Conservation (phyloP, 257 asterid genomes). For the Apocynum venetum region DNA sequence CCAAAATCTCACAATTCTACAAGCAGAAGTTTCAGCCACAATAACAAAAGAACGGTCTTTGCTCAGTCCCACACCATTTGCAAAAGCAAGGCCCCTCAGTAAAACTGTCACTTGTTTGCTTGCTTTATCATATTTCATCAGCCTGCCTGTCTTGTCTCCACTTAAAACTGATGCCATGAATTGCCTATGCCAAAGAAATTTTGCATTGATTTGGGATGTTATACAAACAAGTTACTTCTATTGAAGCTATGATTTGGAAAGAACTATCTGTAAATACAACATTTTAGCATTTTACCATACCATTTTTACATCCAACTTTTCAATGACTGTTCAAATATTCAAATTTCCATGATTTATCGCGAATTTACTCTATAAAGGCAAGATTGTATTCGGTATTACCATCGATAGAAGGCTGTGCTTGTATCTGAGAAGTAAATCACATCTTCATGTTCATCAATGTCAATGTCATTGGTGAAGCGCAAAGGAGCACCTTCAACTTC, state of each 20-base stretch:
- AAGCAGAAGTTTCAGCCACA: conserved; percentile 42
- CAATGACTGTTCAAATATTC: neutral
- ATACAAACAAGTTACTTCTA: neutral
- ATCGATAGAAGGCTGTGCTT: conserved; percentile 50
- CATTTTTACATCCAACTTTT: too few relatives aligned
- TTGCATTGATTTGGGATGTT: neutral
- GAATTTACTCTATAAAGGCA: neutral
- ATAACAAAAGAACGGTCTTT: conserved; percentile 43
- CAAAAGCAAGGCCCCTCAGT: conserved; percentile 50
- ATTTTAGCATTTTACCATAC: too few relatives aligned
- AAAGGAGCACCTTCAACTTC: conserved; percentile 51
- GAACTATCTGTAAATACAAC: neutral
- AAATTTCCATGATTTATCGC: neutral
- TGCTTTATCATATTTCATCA: conserved; percentile 51
- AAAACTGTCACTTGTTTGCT: conserved; percentile 46
- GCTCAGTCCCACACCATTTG: conserved; percentile 74
- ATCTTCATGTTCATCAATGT: conserved; percentile 53
- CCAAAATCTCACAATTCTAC: conserved; percentile 41
- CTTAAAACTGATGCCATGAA: conserved; percentile 37
- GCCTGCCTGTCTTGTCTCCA: conserved; percentile 56
- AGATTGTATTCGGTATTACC: conserved; percentile 27
- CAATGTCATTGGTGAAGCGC: conserved; percentile 65
- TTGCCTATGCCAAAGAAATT: conserved; percentile 29
- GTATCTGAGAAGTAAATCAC: conserved; percentile 63
- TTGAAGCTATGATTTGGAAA: neutral